Evolutionary conservation across 805 yeast species (phyloP).

Genomic region (Helenozyma rhizophorensis): DNA sequence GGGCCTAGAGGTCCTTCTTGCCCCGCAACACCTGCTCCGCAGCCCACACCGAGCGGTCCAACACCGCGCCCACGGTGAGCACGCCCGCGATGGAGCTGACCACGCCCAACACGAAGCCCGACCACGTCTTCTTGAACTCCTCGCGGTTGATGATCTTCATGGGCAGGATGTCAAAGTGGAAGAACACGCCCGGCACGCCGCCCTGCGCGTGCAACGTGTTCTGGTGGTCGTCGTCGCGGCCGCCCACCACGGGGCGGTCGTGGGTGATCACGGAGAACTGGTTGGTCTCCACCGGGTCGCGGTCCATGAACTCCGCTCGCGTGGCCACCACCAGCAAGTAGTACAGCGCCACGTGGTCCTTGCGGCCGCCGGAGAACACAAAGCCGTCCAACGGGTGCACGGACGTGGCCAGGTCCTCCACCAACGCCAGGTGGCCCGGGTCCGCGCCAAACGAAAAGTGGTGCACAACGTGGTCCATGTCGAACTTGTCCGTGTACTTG

Average conservation of each 20-base stretch:
- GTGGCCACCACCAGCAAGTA: conserved; percentile 89
- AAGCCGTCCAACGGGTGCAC: conserved; percentile 69
- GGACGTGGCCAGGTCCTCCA: conserved; percentile 30
- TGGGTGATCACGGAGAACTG: conserved; percentile 88
- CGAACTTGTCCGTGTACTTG: conserved; percentile 51
- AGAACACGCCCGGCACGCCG: conserved; percentile 86
- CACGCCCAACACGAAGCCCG: conserved; percentile 75
- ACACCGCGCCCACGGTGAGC: conserved; percentile 82
- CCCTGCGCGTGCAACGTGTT: conserved; percentile 78
- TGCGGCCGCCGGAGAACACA: conserved; percentile 37
- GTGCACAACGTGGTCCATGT: conserved; percentile 73
- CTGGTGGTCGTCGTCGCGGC: conserved; percentile 87
- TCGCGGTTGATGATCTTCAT: conserved; percentile 86
- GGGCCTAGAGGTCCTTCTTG: conserved; percentile 53
- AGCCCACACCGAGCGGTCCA: conserved; percentile 85
- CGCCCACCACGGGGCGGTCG: conserved; percentile 81
- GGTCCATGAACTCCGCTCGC: conserved; percentile 64
- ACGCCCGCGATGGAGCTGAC: conserved; percentile 92
- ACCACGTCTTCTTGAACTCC: conserved; percentile 68
- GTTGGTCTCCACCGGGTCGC: conserved; percentile 63
- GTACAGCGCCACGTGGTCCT: conserved; percentile 66
- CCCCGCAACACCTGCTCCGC: conserved; percentile 74
- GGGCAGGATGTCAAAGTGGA: conserved; percentile 89
- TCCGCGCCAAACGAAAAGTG: conserved; percentile 82
- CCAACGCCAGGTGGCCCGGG: conserved; percentile 22